phyloP scores from a whole-genome alignment of 495 filamentous ascomycete species.

The Pyrenula massariospora region DNA sequence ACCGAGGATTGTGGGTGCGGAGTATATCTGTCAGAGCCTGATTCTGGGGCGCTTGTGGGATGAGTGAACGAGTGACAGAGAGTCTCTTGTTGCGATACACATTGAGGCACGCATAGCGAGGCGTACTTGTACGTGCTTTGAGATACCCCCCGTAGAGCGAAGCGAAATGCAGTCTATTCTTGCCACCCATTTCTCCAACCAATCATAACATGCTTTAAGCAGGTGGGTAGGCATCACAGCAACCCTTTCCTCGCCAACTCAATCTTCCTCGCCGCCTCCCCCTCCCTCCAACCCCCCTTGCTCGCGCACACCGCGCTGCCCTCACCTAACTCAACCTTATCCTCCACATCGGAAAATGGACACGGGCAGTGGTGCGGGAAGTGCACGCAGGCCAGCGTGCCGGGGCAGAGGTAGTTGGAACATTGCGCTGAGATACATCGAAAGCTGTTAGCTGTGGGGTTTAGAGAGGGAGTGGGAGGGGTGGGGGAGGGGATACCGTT shows the following conservation, averaged over 20 bases:
- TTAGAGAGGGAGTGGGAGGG: neutral
- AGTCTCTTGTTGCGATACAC: neutral
- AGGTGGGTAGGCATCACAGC: conserved; percentile 47
- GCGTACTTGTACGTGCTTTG: neutral
- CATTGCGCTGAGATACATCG: conserved; percentile 41
- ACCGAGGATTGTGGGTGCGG: conserved; percentile 63
- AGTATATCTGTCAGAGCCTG: conserved; percentile 85
- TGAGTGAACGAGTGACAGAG: conserved; percentile 10
- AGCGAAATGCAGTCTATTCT: neutral
- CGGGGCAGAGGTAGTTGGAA: conserved; percentile 84
- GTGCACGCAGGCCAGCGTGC: conserved; percentile 79
- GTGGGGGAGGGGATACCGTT: conserved; percentile 29
- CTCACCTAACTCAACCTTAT: conserved; percentile 80
- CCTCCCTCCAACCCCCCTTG: conserved; percentile 67
- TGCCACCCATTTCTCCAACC: neutral
- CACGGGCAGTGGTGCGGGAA: conserved; percentile 94
- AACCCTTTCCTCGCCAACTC: conserved; percentile 76
- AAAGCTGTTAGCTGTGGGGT: neutral
- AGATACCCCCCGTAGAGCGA: neutral
- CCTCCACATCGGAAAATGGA: conserved; percentile 65
- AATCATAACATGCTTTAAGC: too few species aligned
- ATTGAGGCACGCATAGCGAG: neutral
- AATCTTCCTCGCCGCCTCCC: conserved; percentile 65
- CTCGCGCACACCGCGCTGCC: conserved; percentile 72
- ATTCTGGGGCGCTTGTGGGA: conserved; percentile 74